Conservation (phyloP, 2,329 filamentous ascomycete species). For the Grosmannia penicillata region DNA sequence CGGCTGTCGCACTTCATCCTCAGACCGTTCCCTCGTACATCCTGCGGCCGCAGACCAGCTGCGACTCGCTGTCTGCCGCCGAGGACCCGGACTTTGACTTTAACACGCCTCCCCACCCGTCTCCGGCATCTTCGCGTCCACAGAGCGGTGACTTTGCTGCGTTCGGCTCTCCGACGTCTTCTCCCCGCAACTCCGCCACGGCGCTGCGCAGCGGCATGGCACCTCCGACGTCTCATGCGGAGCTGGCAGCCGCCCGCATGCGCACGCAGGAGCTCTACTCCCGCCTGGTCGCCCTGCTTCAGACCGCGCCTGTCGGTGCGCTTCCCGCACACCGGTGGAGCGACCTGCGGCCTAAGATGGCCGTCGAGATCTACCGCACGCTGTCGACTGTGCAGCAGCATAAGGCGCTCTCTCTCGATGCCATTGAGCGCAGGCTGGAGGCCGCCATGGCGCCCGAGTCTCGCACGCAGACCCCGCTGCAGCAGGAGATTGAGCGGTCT, state of each 20-base stretch:
- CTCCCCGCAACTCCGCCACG: slow-evolving; percentile 31
- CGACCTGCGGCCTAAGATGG: slow-evolving; percentile 35
- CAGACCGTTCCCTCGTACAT: slow-evolving; percentile 6
- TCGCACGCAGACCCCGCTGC: no score
- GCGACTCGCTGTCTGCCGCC: neutral
- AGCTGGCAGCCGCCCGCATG: slow-evolving; percentile 24
- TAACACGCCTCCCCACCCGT: slow-evolving; percentile 8
- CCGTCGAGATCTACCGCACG: slow-evolving; percentile 43
- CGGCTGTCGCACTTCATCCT: neutral
- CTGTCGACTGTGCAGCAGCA: slow-evolving; percentile 1
- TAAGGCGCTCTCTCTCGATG: slow-evolving; percentile 1
- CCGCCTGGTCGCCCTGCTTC: slow-evolving; percentile 38
- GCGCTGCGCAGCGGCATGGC: slow-evolving; percentile 14
- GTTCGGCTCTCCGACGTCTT: slow-evolving; percentile 32
- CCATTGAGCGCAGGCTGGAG: slow-evolving; percentile 8
- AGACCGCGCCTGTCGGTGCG: slow-evolving; percentile 29
- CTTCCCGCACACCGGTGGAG: slow-evolving; percentile 33
- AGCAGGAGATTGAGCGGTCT: slow-evolving; percentile 29
- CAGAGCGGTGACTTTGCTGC: slow-evolving; percentile 37
- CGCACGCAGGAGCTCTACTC: slow-evolving; percentile 34
- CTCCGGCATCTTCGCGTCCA: slow-evolving; percentile 28
- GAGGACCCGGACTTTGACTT: slow-evolving; percentile 7
- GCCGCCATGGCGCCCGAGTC: slow-evolving; percentile 1
- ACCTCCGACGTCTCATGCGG: slow-evolving; percentile 14
- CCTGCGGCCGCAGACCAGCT: neutral